These are phyloP conservation scores for Suillus ampliporus DNA, from an alignment of 768 basidiomycete species.

Conservation along the genomic window DNA sequence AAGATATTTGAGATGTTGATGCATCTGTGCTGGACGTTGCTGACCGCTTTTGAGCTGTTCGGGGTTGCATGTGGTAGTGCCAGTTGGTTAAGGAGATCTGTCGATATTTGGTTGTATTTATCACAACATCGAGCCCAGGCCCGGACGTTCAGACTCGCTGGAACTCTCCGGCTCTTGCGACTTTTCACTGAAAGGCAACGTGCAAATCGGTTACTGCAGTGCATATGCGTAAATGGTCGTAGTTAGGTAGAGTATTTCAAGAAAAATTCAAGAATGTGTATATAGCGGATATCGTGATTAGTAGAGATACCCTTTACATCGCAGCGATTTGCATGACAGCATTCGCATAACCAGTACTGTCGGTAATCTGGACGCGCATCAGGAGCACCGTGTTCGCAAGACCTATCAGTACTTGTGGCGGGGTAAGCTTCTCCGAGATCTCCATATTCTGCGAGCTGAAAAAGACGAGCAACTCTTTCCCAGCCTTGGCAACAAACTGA, in stretches of 20 bases:
- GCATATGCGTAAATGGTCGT: background rate
- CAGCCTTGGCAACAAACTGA: constrained; percentile 64
- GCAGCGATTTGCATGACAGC: constrained; percentile 41
- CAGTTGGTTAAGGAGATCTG: background rate
- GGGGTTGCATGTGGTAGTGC: constrained; percentile 39
- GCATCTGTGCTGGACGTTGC: constrained; percentile 43
- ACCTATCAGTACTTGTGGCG: constrained; percentile 51
- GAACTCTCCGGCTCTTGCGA: background rate
- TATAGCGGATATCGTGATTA: background rate
- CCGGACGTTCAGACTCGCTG: background rate
- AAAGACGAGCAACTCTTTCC: constrained; percentile 58
- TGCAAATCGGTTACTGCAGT: background rate
- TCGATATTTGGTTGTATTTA: constrained; percentile 29
- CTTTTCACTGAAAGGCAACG: background rate
- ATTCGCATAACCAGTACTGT: constrained; percentile 64
- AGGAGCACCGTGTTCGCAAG: constrained; percentile 54
- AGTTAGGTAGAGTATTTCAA: constrained; percentile 4
- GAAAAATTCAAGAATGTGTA: background rate
- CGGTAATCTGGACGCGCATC: constrained; percentile 60
- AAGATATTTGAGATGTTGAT: constrained; percentile 32
- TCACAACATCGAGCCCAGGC: background rate
- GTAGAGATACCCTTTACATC: constrained; percentile 7
- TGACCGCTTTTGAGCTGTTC: constrained; percentile 49
- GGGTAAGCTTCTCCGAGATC: constrained; percentile 54
- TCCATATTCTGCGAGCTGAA: constrained; percentile 57